A percentile compares a stretch with the other conserved stretches of the same genome.
These are phyloP conservation scores for Claviceps humidiphila DNA, from an alignment of 2,329 filamentous ascomycete species.

Conservation along the genomic window DNA sequence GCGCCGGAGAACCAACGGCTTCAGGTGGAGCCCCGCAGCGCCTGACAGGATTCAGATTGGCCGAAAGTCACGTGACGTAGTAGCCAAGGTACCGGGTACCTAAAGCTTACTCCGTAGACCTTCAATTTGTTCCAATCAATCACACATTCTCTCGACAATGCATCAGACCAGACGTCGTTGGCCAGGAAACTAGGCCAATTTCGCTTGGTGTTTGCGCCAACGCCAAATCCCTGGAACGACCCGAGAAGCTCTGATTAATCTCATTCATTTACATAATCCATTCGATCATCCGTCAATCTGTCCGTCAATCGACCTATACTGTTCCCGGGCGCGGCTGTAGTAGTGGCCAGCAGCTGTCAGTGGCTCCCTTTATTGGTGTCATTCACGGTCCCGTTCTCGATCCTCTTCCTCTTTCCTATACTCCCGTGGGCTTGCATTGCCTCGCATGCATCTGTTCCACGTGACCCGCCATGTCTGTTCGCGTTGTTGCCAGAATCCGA, in stretches of 20 bases:
- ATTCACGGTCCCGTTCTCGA: not conserved
- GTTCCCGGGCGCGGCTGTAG: not conserved
- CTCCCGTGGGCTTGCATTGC: conserved; percentile 6
- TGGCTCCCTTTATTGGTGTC: not conserved
- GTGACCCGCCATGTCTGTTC: conserved; percentile 44
- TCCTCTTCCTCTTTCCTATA: not conserved
- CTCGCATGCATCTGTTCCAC: conserved; percentile 7
- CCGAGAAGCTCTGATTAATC: not conserved
- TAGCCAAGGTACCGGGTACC: no score
- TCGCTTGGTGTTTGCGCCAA: not conserved
- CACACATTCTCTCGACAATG: no score
- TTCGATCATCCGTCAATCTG: not conserved
- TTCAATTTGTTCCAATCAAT: no score
- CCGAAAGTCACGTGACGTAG: no score
- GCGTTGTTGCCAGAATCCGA: conserved; percentile 82
- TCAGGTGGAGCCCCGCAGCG: not conserved
- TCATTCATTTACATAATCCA: not conserved
- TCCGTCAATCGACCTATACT: not conserved
- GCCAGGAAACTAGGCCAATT: conserved; percentile 3
- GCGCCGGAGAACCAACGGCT: not conserved
- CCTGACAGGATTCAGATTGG: not conserved
- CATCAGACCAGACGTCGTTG: conserved; percentile 2
- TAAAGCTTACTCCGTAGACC: no score
- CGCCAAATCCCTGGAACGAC: not conserved
- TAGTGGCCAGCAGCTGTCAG: conserved; percentile 2